phyloP scores from a whole-genome alignment of 2,329 filamentous ascomycete species.

The Cadophora malorum region DNA sequence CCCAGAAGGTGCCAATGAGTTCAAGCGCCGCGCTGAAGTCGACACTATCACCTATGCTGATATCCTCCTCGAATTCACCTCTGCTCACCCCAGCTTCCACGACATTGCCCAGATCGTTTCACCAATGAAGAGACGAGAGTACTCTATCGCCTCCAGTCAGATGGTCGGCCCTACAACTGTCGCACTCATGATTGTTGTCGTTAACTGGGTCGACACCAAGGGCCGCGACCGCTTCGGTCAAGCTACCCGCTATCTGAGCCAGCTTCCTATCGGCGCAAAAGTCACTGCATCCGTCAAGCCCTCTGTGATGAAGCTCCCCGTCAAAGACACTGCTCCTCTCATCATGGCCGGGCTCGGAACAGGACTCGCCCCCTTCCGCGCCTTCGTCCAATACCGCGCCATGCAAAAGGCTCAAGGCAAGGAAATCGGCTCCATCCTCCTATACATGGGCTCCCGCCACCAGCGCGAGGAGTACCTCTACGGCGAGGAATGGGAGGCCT shows the following conservation, averaged over 20 bases:
- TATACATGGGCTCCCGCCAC: slow-evolving; percentile 97
- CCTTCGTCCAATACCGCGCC: slow-evolving; percentile 96
- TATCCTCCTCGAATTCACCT: slow-evolving; percentile 85
- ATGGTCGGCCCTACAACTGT: slow-evolving; percentile 91
- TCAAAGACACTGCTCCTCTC: slow-evolving; percentile 84
- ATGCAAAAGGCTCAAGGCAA: slow-evolving; percentile 98
- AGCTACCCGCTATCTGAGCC: slow-evolving; percentile 87
- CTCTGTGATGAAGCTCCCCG: slow-evolving; percentile 98
- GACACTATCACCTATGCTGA: slow-evolving; percentile 93
- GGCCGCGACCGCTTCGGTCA: slow-evolving; percentile 92
- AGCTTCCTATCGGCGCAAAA: slow-evolving; percentile 74
- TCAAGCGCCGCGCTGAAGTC: slow-evolving; percentile 90
- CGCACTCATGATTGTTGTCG: slow-evolving; percentile 94
- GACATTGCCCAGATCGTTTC: slow-evolving; percentile 87
- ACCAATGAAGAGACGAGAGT: slow-evolving; percentile 95
- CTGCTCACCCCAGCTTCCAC: slow-evolving; percentile 86
- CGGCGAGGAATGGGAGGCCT: slow-evolving; percentile 99
- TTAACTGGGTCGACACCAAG: slow-evolving; percentile 89
- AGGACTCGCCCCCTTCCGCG: slow-evolving; percentile 97
- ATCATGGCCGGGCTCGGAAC: slow-evolving; percentile 99
- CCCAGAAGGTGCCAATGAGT: slow-evolving; percentile 82
- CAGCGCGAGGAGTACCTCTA: slow-evolving; percentile 99
- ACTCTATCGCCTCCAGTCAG: slow-evolving; percentile 98
- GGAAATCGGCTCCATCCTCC: slow-evolving; percentile 87
- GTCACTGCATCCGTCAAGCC: slow-evolving; percentile 96